Conservation (phyloP, 2,329 filamentous ascomycete genomes). For the Paracorniculantispora psalliotae region DNA sequence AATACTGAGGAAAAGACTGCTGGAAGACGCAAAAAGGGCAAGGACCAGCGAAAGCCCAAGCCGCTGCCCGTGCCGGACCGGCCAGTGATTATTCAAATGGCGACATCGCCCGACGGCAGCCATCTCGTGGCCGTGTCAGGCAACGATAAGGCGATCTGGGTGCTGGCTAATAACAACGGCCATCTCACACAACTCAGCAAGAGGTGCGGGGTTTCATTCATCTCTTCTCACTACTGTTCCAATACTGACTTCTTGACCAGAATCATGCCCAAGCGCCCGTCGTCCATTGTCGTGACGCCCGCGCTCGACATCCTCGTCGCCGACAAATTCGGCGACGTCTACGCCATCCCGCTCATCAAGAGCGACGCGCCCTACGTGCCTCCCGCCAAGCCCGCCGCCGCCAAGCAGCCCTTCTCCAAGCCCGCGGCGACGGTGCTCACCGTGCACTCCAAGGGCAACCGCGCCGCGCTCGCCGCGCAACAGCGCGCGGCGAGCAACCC, state of each 20-base stretch:
- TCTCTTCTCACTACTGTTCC: too few species aligned
- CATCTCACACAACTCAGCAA: constrained; percentile 63
- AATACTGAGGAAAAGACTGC: too few species aligned
- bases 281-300: constrained; percentile 64
- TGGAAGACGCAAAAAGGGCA: constrained; percentile 26
- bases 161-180: constrained; percentile 66
- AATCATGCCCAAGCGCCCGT: constrained; percentile 84
- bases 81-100: constrained; percentile 65
- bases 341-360: constrained; percentile 69
- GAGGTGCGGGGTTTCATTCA: too few species aligned
- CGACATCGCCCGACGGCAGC: constrained; percentile 56
- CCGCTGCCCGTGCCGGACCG: constrained; percentile 38
- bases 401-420: constrained; percentile 27
- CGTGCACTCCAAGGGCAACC: constrained; percentile 61
- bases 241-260: constrained; percentile 48
- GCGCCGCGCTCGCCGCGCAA: constrained; percentile 55
- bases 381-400: constrained; percentile 18
- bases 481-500: constrained; percentile 38
- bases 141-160: constrained; percentile 88
- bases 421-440: constrained; percentile 54
- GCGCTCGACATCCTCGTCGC: constrained; percentile 69
- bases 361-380: constrained; percentile 16
- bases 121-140: constrained; percentile 74
- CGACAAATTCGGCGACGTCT: constrained; percentile 98
- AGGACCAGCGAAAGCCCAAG: constrained; percentile 25